Percentiles rank a stretch among this genome's conserved stretches.
Evolutionary conservation across 495 filamentous ascomycete genomes (phyloP).

Genomic region (Viridothelium virens): DNA sequence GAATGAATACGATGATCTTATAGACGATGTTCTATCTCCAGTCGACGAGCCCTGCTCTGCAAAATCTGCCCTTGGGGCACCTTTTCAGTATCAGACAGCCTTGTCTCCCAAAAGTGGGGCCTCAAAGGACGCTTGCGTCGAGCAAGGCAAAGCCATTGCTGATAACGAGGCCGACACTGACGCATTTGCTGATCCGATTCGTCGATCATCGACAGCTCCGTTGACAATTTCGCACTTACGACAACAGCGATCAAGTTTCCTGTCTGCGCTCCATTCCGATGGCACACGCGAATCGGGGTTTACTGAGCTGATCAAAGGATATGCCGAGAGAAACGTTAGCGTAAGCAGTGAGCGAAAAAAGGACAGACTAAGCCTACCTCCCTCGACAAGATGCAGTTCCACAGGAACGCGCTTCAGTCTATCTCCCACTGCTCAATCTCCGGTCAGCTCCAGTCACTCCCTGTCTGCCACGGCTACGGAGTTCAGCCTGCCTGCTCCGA

Average conservation of each 20-base stretch:
- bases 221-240: slow-evolving; percentile 21
- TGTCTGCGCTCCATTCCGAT: slow-evolving; percentile 25
- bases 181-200: slow-evolving; percentile 19
- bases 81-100: slow-evolving; percentile 24
- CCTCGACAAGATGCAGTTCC: slow-evolving; percentile 38
- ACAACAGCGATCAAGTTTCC: slow-evolving; percentile 26
- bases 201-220: slow-evolving; percentile 15
- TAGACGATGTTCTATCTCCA: slow-evolving; percentile 62
- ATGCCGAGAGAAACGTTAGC: slow-evolving; percentile 42
- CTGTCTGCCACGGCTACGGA: slow-evolving; percentile 16
- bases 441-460: neutral
- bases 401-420: slow-evolving; percentile 28
- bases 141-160: neutral
- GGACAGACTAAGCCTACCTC: slow-evolving; percentile 36
- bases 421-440: slow-evolving; percentile 20
- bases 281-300: slow-evolving; percentile 25
- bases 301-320: slow-evolving; percentile 45
- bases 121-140: neutral
- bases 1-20: slow-evolving; percentile 87
- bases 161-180: slow-evolving; percentile 12
- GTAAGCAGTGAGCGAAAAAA: slow-evolving; percentile 34
- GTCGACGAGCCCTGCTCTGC: slow-evolving; percentile 19
- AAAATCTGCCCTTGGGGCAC: slow-evolving; percentile 25
- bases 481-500: slow-evolving; percentile 3
- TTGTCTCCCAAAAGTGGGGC: neutral